A percentile compares a stretch with the other conserved stretches of the same genome.
Evolutionary conservation across 1,284 basidiomycete genomes (phyloP).

Genomic region (Afroboletus lepidellus): DNA sequence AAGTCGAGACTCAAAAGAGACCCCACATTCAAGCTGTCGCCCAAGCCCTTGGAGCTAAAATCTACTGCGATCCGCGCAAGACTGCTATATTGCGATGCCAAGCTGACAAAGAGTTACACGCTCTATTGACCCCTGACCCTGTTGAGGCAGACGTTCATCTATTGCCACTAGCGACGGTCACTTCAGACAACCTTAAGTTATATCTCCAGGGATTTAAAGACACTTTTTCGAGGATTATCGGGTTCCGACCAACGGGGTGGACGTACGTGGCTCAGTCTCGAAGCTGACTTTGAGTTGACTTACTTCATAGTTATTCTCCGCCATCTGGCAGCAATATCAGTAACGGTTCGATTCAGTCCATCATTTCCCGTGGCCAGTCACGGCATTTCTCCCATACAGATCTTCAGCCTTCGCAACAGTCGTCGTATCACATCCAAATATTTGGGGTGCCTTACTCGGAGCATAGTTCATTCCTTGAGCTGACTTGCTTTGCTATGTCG

Average conservation of each 20-base stretch:
- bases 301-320: conserved; percentile 60
- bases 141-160: conserved; percentile 81
- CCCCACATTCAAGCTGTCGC: conserved; percentile 67
- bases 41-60: conserved; percentile 74
- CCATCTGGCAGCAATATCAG: conserved; percentile 64
- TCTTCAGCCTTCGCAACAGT: conserved; percentile 72
- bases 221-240: conserved; percentile 74
- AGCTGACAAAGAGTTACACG: conserved; percentile 78
- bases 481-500: conserved; percentile 91
- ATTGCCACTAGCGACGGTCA: conserved; percentile 77
- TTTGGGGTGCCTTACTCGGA: conserved; percentile 95
- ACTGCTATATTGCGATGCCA: conserved; percentile 78
- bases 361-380: conserved; percentile 67
- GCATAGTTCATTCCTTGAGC: conserved; percentile 92
- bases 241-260: conserved; percentile 94
- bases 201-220: conserved; percentile 80
- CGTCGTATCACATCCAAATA: conserved; percentile 67
- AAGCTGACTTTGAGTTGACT: background rate
- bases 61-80: conserved; percentile 89
- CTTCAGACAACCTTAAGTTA: conserved; percentile 72
- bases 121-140: conserved; percentile 78
- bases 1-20: background rate
- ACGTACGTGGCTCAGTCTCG: conserved; percentile 52
- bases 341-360: conserved; percentile 58
- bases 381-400: conserved; percentile 66